phyloP scores from a whole-genome alignment of 306 rosid genomes.

The Vigna mungo region DNA sequence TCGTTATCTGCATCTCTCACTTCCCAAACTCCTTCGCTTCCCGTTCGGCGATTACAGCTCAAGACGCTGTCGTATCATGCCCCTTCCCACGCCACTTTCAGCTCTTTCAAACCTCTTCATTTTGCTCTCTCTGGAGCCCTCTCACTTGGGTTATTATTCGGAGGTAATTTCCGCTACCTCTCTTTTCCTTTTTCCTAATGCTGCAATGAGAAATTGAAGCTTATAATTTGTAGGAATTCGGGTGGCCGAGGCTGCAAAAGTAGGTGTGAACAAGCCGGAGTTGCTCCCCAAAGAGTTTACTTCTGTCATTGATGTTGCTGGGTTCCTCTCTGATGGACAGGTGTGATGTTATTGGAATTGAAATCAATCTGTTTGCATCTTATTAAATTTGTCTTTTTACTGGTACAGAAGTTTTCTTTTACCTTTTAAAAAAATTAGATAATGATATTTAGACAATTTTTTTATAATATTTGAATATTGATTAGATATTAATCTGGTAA shows the following conservation, averaged over 20 bases:
- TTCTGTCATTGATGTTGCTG: constrained; percentile 94
- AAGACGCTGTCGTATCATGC: constrained; percentile 51
- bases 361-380: not conserved
- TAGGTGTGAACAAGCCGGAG: constrained; percentile 91
- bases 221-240: constrained; percentile 52
- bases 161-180: constrained; percentile 49
- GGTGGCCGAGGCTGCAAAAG: constrained; percentile 78
- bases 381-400: not conserved
- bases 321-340: constrained; percentile 97
- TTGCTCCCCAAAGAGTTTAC: constrained; percentile 85
- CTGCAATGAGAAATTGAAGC: not conserved
- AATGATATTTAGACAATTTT: too few relatives aligned
- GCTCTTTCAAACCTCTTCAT: constrained; percentile 57
- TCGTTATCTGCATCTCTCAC: constrained; percentile 40
- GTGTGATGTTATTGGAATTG: constrained; percentile 36
- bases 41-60: constrained; percentile 26
- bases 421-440: too few relatives aligned
- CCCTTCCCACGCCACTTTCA: constrained; percentile 41
- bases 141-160: constrained; percentile 65
- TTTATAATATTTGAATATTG: too few relatives aligned
- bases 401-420: not conserved
- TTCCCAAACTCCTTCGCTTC: constrained; percentile 31
- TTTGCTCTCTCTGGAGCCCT: constrained; percentile 73
- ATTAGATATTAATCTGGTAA: too few relatives aligned
- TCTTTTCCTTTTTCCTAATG: not conserved